These are phyloP conservation scores for Chenopodium suecicum DNA, from an alignment of 148 eudicot genomes.

Conservation along the genomic window DNA sequence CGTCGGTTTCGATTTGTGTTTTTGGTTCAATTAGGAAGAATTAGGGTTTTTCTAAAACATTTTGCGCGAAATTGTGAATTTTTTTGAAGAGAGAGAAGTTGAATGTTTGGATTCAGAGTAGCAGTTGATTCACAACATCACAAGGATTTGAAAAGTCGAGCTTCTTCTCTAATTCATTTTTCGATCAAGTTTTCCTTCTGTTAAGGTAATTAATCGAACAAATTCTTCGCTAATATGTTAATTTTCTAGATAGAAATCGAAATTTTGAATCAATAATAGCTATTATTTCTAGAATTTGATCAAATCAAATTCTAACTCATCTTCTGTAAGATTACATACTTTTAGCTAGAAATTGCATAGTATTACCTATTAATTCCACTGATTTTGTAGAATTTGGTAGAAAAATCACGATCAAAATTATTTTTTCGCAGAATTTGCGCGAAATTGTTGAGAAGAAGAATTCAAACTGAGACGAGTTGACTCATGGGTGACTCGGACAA, in stretches of 20 bases:
- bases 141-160: background rate
- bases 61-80: background rate
- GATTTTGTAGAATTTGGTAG: too few species aligned
- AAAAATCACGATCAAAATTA: background rate
- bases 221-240: background rate
- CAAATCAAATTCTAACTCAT: background rate
- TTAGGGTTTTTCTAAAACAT: background rate
- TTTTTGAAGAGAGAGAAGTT: background rate
- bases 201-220: background rate
- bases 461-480: conserved; percentile 5
- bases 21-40: background rate
- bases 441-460: background rate
- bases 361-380: too few species aligned
- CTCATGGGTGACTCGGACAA: conserved; percentile 66
- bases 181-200: background rate
- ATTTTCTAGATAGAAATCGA: too few species aligned
- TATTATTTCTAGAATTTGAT: background rate
- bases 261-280: background rate
- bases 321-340: background rate
- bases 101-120: background rate
- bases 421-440: background rate
- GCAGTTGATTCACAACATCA: background rate
- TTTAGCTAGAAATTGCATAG: background rate
- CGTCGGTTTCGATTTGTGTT: background rate
- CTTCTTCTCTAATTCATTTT: background rate